phyloP scores from a whole-genome alignment of 108 stramenopile species.

The Stephanodiscus minutulus region DNA sequence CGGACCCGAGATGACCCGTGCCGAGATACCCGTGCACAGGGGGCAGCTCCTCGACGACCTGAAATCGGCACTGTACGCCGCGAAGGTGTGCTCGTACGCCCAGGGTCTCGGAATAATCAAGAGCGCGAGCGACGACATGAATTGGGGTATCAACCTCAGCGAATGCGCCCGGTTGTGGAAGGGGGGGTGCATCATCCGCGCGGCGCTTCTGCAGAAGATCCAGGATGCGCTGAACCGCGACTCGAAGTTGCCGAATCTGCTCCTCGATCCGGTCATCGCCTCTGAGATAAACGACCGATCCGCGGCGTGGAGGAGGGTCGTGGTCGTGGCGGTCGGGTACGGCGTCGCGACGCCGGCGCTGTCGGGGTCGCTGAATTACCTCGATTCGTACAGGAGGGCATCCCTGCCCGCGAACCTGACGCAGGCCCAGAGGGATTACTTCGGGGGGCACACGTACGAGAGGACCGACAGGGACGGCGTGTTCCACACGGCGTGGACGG shows the following conservation, averaged over 20 bases:
- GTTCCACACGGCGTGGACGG: slow-evolving; percentile 94
- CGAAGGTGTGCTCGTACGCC: slow-evolving; percentile 98
- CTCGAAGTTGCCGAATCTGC: slow-evolving; percentile 82
- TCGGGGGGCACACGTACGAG: slow-evolving; percentile 98
- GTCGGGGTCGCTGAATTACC: slow-evolving; percentile 91
- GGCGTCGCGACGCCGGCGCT: slow-evolving; percentile 92
- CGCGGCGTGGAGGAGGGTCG: slow-evolving; percentile 91
- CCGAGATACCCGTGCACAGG: slow-evolving; percentile 86
- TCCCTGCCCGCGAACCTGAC: slow-evolving; percentile 92
- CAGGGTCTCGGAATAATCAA: slow-evolving; percentile 95
- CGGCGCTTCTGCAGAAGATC: slow-evolving; percentile 91
- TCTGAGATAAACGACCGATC: slow-evolving; percentile 81
- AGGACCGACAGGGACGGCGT: slow-evolving; percentile 83
- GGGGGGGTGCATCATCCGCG: slow-evolving; percentile 99
- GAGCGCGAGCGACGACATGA: slow-evolving; percentile 83
- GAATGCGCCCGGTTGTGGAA: slow-evolving; percentile 98
- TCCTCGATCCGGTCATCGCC: slow-evolving; percentile 93
- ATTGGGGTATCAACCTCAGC: slow-evolving; percentile 90
- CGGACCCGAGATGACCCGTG: slow-evolving; percentile 71
- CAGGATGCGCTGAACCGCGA: slow-evolving; percentile 81
- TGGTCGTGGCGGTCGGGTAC: slow-evolving; percentile 85
- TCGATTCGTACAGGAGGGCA: slow-evolving; percentile 92
- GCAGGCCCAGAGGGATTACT: slow-evolving; percentile 99
- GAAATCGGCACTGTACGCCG: slow-evolving; percentile 88
- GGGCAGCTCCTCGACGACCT: slow-evolving; percentile 92